Evolutionary conservation across 345 rosid genomes (phyloP), one percentile per base, ranked within the genome.

Genomic region (Salix suchowensis): DNA sequence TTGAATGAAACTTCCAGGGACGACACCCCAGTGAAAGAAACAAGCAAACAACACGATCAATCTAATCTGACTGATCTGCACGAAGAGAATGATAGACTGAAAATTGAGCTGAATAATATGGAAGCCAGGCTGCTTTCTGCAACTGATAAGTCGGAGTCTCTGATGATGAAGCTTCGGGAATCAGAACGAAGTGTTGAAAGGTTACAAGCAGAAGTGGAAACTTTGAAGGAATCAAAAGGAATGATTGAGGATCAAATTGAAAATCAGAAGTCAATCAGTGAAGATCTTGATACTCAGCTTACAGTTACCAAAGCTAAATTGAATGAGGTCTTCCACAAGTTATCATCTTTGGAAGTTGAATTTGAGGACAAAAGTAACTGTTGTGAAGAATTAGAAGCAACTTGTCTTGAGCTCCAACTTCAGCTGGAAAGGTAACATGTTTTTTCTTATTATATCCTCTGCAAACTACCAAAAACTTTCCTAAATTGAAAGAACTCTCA

Each of bases 381-480:
- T 70, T 96, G 98, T 62, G 95, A 92, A 72, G 99, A 96, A 65
- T 83, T 93, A 48, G 97, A 96, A 87, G 91, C 90, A 15, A 92
- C 91, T 7, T 93, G 98, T 68, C 91, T 92, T 1, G 97, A 96
- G 83, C 97, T 96, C 82, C 97, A 96, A 83, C 97, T 96, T 76
- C 92, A 93, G 80, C 74, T 92, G 60, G 98, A 92, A 83, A 92
- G 99, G 98, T 95, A 78, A 60, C 14, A 10, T 28, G n/a, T 42
- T 76, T 74, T 71, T 55, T 70, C 12, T 68, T 72, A 15, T 44
- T 23, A 13, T 68, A 18, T 37, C 52, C 23, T 62, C 5, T 32
- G 37, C 48, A 75, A 61, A 26, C 37, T 40, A 50, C 4, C 28
- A 23, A 9, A n/a, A 66, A 72, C 32, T 34, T 65, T 66, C 34